These are phyloP conservation scores for Rhodomyrtus psidioides DNA, from an alignment of 441 rosid species.

Conservation along the genomic window DNA sequence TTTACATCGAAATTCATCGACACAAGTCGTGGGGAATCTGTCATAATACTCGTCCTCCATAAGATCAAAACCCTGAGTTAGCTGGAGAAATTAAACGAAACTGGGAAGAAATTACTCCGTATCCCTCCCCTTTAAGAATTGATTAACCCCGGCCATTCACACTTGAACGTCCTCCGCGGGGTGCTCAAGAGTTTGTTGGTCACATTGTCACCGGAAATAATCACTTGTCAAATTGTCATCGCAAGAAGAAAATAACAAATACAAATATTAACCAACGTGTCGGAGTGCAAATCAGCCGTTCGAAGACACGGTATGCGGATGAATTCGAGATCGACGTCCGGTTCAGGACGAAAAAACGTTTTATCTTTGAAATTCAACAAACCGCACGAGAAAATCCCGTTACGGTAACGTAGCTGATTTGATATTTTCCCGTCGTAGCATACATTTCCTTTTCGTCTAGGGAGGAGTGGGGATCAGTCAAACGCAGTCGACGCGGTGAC, in stretches of 20 bases:
- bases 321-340: not conserved
- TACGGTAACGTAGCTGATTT: too few species aligned
- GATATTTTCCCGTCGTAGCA: too few species aligned
- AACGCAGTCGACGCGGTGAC: not conserved
- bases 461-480: not conserved
- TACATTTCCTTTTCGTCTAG: too few species aligned
- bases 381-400: too few species aligned
- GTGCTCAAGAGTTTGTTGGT: not conserved
- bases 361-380: too few species aligned
- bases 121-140: not conserved
- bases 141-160: not conserved
- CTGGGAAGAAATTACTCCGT: not conserved
- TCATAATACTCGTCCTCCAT: too few species aligned
- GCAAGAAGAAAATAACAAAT: not conserved
- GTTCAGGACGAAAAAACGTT: too few species aligned
- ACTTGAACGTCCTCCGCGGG: not conserved
- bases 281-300: not conserved
- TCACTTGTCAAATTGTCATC: not conserved
- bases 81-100: not conserved
- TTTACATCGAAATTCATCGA: not conserved
- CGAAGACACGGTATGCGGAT: too few species aligned
- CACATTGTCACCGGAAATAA: not conserved
- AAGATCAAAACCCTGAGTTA: not conserved
- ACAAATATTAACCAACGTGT: not conserved
- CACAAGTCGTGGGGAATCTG: not conserved